Conservation (phyloP, 768 basidiomycete species). For the Clitopilus hobsonii region DNA sequence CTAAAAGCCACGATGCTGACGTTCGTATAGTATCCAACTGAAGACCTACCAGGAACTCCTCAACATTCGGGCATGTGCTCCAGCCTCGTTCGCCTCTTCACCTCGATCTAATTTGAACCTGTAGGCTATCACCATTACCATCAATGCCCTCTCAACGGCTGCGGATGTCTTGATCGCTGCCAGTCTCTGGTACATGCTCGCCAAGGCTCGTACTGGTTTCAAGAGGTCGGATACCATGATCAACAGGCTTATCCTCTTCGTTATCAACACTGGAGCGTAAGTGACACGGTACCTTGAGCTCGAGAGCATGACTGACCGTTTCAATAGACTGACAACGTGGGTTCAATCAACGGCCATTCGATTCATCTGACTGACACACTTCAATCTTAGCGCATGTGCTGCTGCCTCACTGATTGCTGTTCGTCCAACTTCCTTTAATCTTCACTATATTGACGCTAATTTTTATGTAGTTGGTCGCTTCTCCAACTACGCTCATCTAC, state of each 20-base stretch:
- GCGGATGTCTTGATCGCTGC: constrained; percentile 46
- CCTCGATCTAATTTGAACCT: not conserved
- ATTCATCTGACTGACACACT: not conserved
- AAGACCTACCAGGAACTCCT: constrained; percentile 31
- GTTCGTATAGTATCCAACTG: constrained; percentile 26
- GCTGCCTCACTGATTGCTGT: constrained; percentile 45
- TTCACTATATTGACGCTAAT: not conserved
- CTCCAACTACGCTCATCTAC: constrained; percentile 39
- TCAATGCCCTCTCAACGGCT: constrained; percentile 45
- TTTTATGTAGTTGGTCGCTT: constrained; percentile 28
- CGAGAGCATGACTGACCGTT: constrained; percentile 3
- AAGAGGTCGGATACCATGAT: constrained; percentile 47
- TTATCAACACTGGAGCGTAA: constrained; percentile 48
- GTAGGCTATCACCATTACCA: constrained; percentile 42
- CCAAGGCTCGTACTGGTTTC: constrained; percentile 47
- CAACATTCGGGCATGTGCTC: constrained; percentile 26
- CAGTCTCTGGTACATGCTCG: constrained; percentile 41
- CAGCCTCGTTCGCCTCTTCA: no score
- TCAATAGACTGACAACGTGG: constrained; percentile 31
- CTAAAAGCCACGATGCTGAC: not conserved
- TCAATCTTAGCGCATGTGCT: constrained; percentile 31
- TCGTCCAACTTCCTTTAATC: constrained; percentile 8
- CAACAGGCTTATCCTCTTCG: constrained; percentile 48
- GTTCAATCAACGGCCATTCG: not conserved
- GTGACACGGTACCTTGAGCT: constrained; percentile 5